Conservation (phyloP, 768 basidiomycete species). For the Boletus tomentosulus region DNA sequence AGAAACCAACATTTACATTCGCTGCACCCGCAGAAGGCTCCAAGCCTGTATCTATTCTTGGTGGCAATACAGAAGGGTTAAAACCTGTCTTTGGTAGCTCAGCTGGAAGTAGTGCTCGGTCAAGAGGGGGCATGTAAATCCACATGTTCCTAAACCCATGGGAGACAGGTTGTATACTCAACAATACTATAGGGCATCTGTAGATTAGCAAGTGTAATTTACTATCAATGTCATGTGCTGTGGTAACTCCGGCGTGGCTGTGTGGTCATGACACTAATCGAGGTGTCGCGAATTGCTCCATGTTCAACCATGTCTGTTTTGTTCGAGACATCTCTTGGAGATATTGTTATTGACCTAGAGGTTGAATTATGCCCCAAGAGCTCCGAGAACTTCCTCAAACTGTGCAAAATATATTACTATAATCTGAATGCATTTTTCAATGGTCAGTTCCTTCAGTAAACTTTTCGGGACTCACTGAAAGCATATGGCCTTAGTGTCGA, state of each 20-base stretch:
- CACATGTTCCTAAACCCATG: neutral
- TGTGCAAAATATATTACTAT: slow-evolving; percentile 97
- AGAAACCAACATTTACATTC: slow-evolving; percentile 16
- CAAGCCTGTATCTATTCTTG: slow-evolving; percentile 11
- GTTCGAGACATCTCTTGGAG: slow-evolving; percentile 94
- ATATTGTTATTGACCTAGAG: slow-evolving; percentile 95
- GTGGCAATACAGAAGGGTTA: slow-evolving; percentile 3
- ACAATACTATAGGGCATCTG: neutral
- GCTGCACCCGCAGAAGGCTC: slow-evolving; percentile 7
- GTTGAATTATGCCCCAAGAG: slow-evolving; percentile 86
- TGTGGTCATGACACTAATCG: neutral
- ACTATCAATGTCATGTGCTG: neutral
- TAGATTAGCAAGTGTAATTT: neutral
- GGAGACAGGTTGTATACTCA: too few relatives aligned
- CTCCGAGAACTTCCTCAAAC: slow-evolving; percentile 94
- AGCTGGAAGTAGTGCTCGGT: neutral
- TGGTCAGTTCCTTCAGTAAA: slow-evolving; percentile 48
- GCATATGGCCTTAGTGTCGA: slow-evolving; percentile 61
- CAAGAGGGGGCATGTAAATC: neutral
- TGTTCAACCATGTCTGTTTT: slow-evolving; percentile 77
- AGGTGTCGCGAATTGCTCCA: neutral
- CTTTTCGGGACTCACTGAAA: slow-evolving; percentile 2
- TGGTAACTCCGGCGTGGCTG: neutral
- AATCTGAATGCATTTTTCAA: slow-evolving; percentile 98
- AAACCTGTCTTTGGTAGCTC: slow-evolving; percentile 11